Evolutionary conservation across 371 early-diverging fungal genomes (phyloP), one percentile per base, ranked within the genome.

Genomic region (Mucor plumbeus): DNA sequence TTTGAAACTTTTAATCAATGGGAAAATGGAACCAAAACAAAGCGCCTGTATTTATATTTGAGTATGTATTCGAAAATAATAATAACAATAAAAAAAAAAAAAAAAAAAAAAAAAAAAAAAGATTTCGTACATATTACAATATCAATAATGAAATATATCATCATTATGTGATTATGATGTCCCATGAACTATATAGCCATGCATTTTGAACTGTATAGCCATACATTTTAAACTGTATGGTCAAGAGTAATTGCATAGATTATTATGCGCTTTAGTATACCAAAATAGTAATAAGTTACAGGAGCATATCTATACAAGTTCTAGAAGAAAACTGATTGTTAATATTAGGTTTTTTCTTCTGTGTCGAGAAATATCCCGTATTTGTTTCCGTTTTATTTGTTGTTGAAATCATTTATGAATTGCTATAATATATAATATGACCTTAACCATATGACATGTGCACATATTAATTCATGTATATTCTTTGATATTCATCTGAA

Each of bases 341-440:
- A n/a, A n/a, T n/a, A n/a, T n/a, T 38, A 38, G 9, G 7, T 38
- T 38, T 38, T 38, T 38, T 10, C 21, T 26, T 50, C 21, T 21
- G 50, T 50, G 50, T 21, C 26, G 13, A 11, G 21, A 26, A 26
- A 50, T 26, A 21, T 11, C 21, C 50, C 50, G 50, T 50, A 26
- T 50, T 50, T 50, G 50, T 50, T 50, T 50, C 50, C 19, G 50
- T 21, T 50, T 21, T 50, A 21, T 50, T 50, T 50, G 50, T 50
- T 50, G 50, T 50, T 50, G 10, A 50, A 11, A 50, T 50, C 21
- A 26, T 50, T 7, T 44, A 17, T 44, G 44, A 44, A 44, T 44
- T 26, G 26, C 26, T 26, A 26, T 26, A 26, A 26, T 26, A 26
- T 26, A 26, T 1, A 26, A 26, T 26, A 26, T 26, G 26, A 26